Conservation (phyloP, 73 alveolate species). For the Tetrahymena elliotti region DNA sequence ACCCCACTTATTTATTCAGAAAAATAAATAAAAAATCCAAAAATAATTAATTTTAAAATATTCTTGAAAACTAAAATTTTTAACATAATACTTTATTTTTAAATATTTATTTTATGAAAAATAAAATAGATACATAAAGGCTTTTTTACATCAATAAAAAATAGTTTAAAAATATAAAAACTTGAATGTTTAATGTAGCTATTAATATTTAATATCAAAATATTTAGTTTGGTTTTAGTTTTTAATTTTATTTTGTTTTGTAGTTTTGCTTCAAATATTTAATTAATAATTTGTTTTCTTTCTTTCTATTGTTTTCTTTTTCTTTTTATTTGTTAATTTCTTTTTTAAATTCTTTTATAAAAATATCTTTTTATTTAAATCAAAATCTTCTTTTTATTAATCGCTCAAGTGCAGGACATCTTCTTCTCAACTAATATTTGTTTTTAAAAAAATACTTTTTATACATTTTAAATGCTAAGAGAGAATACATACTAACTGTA, state of each 20-base stretch:
- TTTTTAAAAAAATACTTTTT: background rate
- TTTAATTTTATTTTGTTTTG: background rate
- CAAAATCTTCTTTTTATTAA: background rate
- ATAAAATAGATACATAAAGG: too few relatives aligned
- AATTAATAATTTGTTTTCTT: background rate
- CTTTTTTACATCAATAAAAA: too few relatives aligned
- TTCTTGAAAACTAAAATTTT: too few relatives aligned
- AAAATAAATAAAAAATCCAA: too few relatives aligned
- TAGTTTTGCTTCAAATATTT: background rate
- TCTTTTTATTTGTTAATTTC: background rate
- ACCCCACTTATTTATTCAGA: too few relatives aligned
- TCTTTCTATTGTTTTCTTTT: background rate
- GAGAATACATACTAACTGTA: background rate
- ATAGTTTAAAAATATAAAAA: too few relatives aligned
- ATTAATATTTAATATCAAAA: too few relatives aligned
- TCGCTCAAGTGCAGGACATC: slow-evolving; percentile 2
- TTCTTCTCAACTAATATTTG: background rate
- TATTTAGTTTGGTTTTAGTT: too few relatives aligned
- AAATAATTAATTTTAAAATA: too few relatives aligned
- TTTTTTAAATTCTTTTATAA: background rate
- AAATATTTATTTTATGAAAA: too few relatives aligned
- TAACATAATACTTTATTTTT: too few relatives aligned
- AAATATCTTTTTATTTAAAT: background rate
- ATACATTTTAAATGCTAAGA: background rate
- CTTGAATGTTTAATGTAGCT: too few relatives aligned